Conservation (phyloP, 257 asterid genomes). For the Orobanche coerulescens region DNA sequence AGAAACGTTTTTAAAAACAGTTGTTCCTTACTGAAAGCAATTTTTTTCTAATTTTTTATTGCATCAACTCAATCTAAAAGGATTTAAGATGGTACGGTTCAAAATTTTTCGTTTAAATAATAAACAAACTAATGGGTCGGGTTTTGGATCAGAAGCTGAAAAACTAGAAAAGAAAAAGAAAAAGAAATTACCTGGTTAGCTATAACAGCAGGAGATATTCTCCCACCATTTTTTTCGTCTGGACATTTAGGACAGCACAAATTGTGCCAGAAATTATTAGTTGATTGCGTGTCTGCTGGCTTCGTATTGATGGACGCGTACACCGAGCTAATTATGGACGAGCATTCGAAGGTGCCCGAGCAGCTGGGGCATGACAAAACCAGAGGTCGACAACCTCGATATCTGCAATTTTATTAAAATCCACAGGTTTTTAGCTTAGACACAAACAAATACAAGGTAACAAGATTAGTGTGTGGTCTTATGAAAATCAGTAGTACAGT, state of each 20-base stretch:
- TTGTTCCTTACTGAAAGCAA: too few species aligned
- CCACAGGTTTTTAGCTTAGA: neutral
- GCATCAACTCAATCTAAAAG: too few species aligned
- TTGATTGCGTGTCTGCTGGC: conserved; percentile 32
- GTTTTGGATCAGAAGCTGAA: too few species aligned
- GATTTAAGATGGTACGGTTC: too few species aligned
- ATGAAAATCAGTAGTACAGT: neutral
- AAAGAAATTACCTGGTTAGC: conserved; percentile 83
- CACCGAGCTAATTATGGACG: conserved; percentile 57
- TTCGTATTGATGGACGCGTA: conserved; percentile 44
- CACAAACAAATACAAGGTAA: neutral
- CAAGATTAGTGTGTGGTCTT: neutral
- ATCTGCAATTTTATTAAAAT: conserved; percentile 48
- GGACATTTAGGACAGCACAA: conserved; percentile 82
- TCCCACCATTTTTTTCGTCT: conserved; percentile 58
- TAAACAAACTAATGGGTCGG: too few species aligned
- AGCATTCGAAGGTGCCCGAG: conserved; percentile 55
- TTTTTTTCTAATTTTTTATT: too few species aligned
- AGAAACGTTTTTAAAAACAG: too few species aligned
- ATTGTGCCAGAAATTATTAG: conserved; percentile 60
- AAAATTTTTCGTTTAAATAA: too few species aligned
- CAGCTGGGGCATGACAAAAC: conserved; percentile 84
- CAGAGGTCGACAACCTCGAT: conserved; percentile 75
- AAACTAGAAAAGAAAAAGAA: too few species aligned
- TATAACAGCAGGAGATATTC: conserved; percentile 52